These are phyloP conservation scores for Toxicodendron radicans DNA, from an alignment of 345 rosid species.

Conservation along the genomic window DNA sequence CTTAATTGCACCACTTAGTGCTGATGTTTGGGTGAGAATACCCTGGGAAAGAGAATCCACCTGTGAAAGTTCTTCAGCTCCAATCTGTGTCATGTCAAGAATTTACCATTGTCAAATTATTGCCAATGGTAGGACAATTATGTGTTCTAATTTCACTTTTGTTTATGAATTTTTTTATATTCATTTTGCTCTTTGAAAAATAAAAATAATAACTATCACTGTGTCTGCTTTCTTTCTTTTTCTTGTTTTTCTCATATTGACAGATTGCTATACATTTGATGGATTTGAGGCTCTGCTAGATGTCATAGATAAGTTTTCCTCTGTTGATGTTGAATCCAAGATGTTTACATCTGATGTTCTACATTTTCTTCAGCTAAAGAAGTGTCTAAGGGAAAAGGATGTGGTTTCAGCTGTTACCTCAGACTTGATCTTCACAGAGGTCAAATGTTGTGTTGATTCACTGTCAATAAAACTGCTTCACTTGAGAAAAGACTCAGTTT, in stretches of 20 bases:
- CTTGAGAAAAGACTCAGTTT: constrained; percentile 34
- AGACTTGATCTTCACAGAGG: constrained; percentile 36
- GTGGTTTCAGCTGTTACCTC: constrained; percentile 37
- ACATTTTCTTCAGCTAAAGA: constrained; percentile 54
- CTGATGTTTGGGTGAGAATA: constrained; percentile 78
- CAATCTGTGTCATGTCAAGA: constrained; percentile 65
- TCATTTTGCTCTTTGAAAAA: constrained; percentile 13
- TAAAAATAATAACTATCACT: constrained; percentile 6
- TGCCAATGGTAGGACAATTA: constrained; percentile 61
- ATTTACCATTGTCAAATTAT: constrained; percentile 53
- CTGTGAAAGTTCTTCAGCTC: constrained; percentile 32
- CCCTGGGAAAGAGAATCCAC: constrained; percentile 42
- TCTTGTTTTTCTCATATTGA: constrained; percentile 22
- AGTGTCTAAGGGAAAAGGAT: constrained; percentile 34
- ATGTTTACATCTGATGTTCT: constrained; percentile 54
- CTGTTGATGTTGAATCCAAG: constrained; percentile 54
- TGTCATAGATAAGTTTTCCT: constrained; percentile 60
- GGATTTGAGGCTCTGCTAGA: constrained; percentile 60
- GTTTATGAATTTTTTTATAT: background rate
- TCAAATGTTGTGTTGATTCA: constrained; percentile 52
- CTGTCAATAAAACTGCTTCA: constrained; percentile 41
- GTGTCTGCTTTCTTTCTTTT: background rate
- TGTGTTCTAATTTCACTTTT: constrained; percentile 5
- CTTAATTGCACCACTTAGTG: constrained; percentile 55
- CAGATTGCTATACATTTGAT: constrained; percentile 52